A percentile compares a stretch with the other conserved stretches of the same genome.
These are phyloP conservation scores for Ganoderma sinense DNA, from an alignment of 1,284 basidiomycete species.

Conservation along the genomic window DNA sequence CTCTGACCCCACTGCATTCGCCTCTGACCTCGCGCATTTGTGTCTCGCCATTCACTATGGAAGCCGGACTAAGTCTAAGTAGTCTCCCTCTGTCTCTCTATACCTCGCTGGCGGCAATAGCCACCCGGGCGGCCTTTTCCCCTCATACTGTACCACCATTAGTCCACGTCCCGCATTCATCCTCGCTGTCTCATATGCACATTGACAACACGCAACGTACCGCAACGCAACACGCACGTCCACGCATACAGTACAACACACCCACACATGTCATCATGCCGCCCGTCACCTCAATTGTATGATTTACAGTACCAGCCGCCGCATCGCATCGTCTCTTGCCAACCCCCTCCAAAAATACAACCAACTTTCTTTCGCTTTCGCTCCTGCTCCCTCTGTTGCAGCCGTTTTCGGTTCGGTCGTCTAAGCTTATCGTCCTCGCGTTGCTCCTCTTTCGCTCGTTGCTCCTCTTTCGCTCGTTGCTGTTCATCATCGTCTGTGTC, in stretches of 20 bases:
- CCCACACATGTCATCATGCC: slow-evolving; percentile 6
- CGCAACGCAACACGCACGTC: slow-evolving; percentile 15
- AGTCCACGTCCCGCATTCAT: slow-evolving; percentile 21
- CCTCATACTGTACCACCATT: slow-evolving; percentile 32
- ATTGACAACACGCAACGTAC: slow-evolving; percentile 13
- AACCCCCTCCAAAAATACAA: background rate
- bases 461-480: slow-evolving; percentile 38
- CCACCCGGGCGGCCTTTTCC: background rate
- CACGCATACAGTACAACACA: background rate
- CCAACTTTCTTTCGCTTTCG: background rate
- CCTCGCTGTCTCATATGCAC: slow-evolving; percentile 29
- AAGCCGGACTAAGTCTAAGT: slow-evolving; percentile 5
- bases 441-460: slow-evolving; percentile 51
- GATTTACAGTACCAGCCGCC: slow-evolving; percentile 1
- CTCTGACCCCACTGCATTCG: background rate
- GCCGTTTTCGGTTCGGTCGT: background rate
- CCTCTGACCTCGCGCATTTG: background rate
- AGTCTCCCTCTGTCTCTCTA: slow-evolving; percentile 7
- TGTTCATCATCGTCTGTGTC: background rate
- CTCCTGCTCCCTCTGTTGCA: background rate
- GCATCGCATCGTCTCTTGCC: too few species aligned
- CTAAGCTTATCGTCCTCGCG: slow-evolving; percentile 46
- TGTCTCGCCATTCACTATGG: slow-evolving; percentile 5
- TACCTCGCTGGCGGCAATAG: background rate
- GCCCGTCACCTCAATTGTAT: slow-evolving; percentile 1